A percentile compares a stretch with the other conserved stretches of the same genome.
Evolutionary conservation across 805 yeast species (phyloP).

Genomic region (Cyberlindnera euphorbiiphila): DNA sequence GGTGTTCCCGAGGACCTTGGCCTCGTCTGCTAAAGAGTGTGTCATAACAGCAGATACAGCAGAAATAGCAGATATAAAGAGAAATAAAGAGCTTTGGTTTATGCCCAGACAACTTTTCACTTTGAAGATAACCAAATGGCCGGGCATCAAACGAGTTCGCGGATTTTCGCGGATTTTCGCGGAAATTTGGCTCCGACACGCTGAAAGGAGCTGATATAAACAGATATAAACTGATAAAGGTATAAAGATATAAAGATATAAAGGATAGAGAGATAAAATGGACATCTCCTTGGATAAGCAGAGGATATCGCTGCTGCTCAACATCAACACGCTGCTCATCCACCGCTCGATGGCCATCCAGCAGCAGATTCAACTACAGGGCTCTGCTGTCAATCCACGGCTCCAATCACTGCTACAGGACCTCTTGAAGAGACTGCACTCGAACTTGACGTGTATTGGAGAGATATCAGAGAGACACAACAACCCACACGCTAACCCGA

Average conservation of each 20-base stretch:
- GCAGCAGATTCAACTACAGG: slow-evolving; percentile 21
- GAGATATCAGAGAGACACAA: slow-evolving; percentile 27
- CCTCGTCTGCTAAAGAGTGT: slow-evolving; percentile 37
- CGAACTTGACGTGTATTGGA: slow-evolving; percentile 29
- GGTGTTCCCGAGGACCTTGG: slow-evolving; percentile 70
- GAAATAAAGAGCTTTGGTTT: no score
- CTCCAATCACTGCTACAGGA: slow-evolving; percentile 23
- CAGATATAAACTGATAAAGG: background rate
- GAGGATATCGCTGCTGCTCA: slow-evolving; percentile 22
- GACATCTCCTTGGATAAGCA: slow-evolving; percentile 24
- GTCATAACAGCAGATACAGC: background rate
- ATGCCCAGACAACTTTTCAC: no score
- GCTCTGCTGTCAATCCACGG: slow-evolving; percentile 17
- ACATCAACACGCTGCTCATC: slow-evolving; percentile 25
- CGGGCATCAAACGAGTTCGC: no score
- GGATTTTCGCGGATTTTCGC: no score
- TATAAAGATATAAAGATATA: background rate
- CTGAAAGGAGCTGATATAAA: no score
- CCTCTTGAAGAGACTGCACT: slow-evolving; percentile 26
- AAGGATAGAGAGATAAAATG: slow-evolving; percentile 9
- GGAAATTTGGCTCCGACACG: no score
- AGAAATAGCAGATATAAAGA: no score
- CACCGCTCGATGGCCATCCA: slow-evolving; percentile 26
- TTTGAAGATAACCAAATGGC: no score
- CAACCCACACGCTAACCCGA: slow-evolving; percentile 8